Base-by-base conservation (phyloP, 1,284 basidiomycete genomes). In the Phellinidium pouzarii region DNA sequence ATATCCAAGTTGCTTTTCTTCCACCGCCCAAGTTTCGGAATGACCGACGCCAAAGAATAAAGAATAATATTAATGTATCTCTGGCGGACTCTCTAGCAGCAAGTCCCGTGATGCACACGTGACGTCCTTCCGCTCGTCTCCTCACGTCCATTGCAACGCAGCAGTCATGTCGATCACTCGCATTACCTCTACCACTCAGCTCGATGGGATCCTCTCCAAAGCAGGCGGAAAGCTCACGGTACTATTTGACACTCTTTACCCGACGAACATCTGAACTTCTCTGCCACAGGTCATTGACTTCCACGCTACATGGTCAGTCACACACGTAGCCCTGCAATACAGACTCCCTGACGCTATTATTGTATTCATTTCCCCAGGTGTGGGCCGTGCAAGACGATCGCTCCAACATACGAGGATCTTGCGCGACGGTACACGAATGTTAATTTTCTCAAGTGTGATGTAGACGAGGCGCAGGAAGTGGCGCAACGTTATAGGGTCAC, bases 391-490 rank as follows among this genome's bases (percentile, higher is more conserved):
- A 85, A 87, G 65, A 72, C 74, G 52, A 90, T 90, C 59, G 87
- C 87, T 2, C 87, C 87, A 1, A 69, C 72, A 1, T 90, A 75
- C 59, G 86, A 87, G 60, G 69, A 77, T 1, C 70, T 90, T 1
- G 74, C 85, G 11, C 81, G 80, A 61, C 71, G 85, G 62, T 81
- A 84, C 62, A 70, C 68, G 22, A 74, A 74, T 44, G 86, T 84
- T 53, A 87, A 86, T 64, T 90, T 91, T 67, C 63, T 88, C 61
- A 90, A 90, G 64, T 87, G 84, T 61, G 87, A 90, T 61, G 85
- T 88, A 12, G 87, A 90, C 61, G 78, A 74, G 47, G 82, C 78
- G 11, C 66, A 60, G 58, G 86, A 87, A 50, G 81, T 89, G 23
- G 79, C 86, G 5, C 62, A 68, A 27, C 58, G 67, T 40, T 90